Evolutionary conservation across 805 yeast species (phyloP), one percentile per base, ranked within the genome.

Genomic region (Teunomyces lycoperdinae): DNA sequence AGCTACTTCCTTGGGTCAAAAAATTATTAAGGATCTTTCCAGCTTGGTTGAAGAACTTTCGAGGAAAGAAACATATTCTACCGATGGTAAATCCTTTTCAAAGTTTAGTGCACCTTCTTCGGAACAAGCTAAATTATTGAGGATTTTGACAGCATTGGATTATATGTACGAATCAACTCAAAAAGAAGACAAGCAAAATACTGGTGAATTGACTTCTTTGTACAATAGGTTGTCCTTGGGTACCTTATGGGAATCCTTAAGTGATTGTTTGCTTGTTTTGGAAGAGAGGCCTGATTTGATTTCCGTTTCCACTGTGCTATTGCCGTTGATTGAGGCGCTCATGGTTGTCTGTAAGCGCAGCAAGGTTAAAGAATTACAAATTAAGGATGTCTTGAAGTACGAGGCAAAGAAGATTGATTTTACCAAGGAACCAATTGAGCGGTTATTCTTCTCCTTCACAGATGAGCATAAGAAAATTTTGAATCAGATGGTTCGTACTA

Each of bases 261-360:
- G 94, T 68, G 87, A 81, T 43, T 84, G 89, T 54, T 70, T 89
- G 57, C 67, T 81, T 36, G 73, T 77, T 5, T 70, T 87, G 49
- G 92, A 85, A 58, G 82, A 78, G 17, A 77, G 79, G 35, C 74
- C 78, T 11, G 72, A 73, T 11, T 67, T 84, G 53, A 48, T 63
- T 1, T 63, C 58, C 43, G 80, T 89, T 40, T 90, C 96, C 0
- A 85, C 96, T 1, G 85, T 88, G 0, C 67, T 91, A 20, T 71
- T 92, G 20, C 97, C 98, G 0, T 66, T 90, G 51, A 89, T 92
- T 51, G 99, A 92, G 63, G 84, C 96, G 0, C 73, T 94, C 48
- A 89, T 94, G 96, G 96, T 92, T 43, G 94, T 94, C n/a, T 90
- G 96, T 67, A 91, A 91, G 60, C 95, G 88, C 59, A 81, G 89